phyloP scores from a whole-genome alignment of 768 basidiomycete species.

The Suillus decipiens region DNA sequence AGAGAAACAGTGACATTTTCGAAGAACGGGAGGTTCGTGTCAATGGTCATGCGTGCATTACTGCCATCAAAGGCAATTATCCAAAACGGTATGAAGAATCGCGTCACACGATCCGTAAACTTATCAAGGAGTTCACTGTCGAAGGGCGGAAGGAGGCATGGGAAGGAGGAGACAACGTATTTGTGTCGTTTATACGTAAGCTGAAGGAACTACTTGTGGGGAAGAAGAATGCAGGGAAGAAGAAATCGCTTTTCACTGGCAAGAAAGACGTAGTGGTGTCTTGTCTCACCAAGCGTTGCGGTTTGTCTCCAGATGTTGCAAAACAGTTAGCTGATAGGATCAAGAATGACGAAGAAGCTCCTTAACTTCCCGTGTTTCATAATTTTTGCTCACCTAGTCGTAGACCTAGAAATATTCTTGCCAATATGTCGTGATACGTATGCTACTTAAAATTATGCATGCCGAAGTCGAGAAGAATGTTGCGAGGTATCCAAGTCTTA shows the following conservation, averaged over 20 bases:
- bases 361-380: neutral
- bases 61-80: constrained; percentile 30
- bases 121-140: constrained; percentile 23
- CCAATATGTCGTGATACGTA: neutral
- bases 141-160: constrained; percentile 27
- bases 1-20: constrained; percentile 33
- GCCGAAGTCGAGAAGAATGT: neutral
- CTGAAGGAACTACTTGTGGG: no score
- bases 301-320: no score
- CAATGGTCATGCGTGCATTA: constrained; percentile 42
- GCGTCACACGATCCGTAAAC: constrained; percentile 22
- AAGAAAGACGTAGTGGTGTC: no score
- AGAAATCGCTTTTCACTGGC: no score
- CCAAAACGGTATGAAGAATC: constrained; percentile 30
- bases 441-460: neutral
- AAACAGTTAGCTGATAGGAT: no score
- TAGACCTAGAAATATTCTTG: neutral
- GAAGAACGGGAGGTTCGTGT: constrained; percentile 29
- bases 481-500: no score
- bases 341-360: no score
- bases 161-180: constrained; percentile 22
- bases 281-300: no score
- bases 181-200: constrained; percentile 18
- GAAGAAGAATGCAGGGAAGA: neutral
- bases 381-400: neutral